These are phyloP conservation scores for Xylaria nigripes DNA, from an alignment of 495 filamentous ascomycete genomes.

Conservation along the genomic window DNA sequence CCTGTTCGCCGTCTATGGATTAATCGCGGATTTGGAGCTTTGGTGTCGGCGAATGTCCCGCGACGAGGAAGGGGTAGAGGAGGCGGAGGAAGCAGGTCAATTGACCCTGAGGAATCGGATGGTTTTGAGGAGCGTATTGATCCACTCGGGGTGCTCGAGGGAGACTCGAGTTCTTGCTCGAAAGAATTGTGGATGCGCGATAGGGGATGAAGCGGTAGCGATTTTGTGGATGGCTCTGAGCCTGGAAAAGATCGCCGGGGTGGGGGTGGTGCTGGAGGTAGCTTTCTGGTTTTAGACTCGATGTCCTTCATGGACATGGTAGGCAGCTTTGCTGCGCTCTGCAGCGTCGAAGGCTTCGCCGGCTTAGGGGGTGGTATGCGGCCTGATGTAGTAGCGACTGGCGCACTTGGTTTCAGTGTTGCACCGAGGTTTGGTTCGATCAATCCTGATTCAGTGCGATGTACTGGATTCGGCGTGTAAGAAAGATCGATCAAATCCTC, in stretches of 20 bases:
- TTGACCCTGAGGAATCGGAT: neutral
- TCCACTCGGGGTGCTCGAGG: neutral
- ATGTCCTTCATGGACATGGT: conserved; percentile 9
- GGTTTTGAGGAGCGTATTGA: neutral
- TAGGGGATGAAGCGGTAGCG: conserved; percentile 22
- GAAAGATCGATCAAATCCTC: conserved; percentile 59
- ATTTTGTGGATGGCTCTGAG: conserved; percentile 1
- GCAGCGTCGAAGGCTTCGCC: conserved; percentile 58
- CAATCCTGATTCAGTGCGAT: conserved; percentile 19
- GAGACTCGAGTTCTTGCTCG: conserved; percentile 11
- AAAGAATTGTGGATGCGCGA: conserved; percentile 28
- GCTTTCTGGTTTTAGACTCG: conserved; percentile 9
- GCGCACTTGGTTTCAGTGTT: conserved; percentile 17
- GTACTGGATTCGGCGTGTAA: conserved; percentile 39
- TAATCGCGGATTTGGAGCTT: conserved; percentile 15
- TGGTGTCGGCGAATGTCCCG: conserved; percentile 27
- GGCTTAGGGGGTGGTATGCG: conserved; percentile 48
- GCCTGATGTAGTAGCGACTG: conserved; percentile 32
- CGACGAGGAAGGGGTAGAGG: conserved; percentile 36
- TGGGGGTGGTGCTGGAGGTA: conserved; percentile 17
- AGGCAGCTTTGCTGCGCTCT: conserved; percentile 31
- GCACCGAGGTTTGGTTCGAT: conserved; percentile 15
- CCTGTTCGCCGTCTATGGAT: conserved; percentile 14
- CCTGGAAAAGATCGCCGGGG: conserved; percentile 17
- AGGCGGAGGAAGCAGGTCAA: conserved; percentile 18